These are phyloP conservation scores for Coelastrella sp. DNA, from an alignment of 139 green algal species.

Conservation along the genomic window DNA sequence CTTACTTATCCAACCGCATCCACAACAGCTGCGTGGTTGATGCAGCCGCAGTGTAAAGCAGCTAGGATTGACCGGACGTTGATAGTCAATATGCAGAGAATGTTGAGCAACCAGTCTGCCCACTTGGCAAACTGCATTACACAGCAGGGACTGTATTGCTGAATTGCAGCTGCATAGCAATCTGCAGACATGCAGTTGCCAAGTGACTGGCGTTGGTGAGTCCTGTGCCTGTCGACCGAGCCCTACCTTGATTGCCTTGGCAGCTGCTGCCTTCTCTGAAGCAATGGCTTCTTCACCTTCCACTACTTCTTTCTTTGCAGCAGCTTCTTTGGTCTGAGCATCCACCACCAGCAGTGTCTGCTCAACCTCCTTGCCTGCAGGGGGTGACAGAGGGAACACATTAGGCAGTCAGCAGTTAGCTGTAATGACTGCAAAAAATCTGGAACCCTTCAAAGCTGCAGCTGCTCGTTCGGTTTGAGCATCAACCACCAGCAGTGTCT, in stretches of 20 bases:
- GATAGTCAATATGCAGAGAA: too few relatives aligned
- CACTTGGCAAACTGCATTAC: too few relatives aligned
- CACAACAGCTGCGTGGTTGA: too few relatives aligned
- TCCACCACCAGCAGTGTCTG: constrained; percentile 66
- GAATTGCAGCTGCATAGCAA: not conserved
- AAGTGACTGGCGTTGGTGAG: too few relatives aligned
- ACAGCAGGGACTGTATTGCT: too few relatives aligned
- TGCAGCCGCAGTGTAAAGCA: too few relatives aligned
- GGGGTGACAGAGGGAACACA: not conserved
- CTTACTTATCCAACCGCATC: too few relatives aligned
- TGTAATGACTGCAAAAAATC: too few relatives aligned
- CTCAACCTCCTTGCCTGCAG: constrained; percentile 49
- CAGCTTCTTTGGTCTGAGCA: constrained; percentile 83
- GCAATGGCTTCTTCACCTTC: constrained; percentile 81
- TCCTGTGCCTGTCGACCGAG: not conserved
- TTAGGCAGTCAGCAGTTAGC: not conserved
- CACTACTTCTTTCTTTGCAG: constrained; percentile 73
- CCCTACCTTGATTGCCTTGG: constrained; percentile 82
- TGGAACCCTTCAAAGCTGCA: constrained; percentile 23
- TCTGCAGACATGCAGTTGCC: too few relatives aligned
- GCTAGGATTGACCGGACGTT: too few relatives aligned
- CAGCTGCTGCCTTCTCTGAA: constrained; percentile 71
- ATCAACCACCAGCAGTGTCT: constrained; percentile 67
- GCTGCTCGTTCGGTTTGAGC: constrained; percentile 84
- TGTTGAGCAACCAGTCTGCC: too few relatives aligned